Evolutionary conservation across 73 alveolate species (phyloP).

Genomic region (Symbiodinium natans): DNA sequence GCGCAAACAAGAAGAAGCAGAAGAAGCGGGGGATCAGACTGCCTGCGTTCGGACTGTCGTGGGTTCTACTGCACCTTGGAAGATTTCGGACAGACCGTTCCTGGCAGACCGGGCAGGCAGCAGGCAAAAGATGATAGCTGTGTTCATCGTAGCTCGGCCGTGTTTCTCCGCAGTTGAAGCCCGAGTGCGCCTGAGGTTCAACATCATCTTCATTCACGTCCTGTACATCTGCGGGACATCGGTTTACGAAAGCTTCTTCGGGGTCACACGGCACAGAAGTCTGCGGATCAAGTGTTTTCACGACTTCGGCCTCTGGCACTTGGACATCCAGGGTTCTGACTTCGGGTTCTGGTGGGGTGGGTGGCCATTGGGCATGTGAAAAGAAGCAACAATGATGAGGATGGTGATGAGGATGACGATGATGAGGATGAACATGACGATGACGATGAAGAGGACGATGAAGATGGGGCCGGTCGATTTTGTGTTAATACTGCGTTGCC

Average conservation of each 20-base stretch:
- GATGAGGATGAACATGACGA: not conserved
- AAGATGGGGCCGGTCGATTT: not conserved
- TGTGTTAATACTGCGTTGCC: too few relatives aligned
- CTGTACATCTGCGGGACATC: constrained; percentile 11
- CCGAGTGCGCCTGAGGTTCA: not conserved
- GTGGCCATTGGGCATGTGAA: not conserved
- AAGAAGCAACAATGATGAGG: not conserved
- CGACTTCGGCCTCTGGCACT: not conserved
- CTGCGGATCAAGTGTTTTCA: too few relatives aligned
- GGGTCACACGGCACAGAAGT: not conserved
- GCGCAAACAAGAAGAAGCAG: too few relatives aligned
- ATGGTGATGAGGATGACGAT: not conserved
- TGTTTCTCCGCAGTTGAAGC: too few relatives aligned
- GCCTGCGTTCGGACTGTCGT: not conserved
- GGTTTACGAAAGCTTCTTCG: constrained; percentile 49
- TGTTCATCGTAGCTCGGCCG: too few relatives aligned
- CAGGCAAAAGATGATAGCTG: too few relatives aligned
- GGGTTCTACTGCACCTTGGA: not conserved
- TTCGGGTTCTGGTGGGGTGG: not conserved
- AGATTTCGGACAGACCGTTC: too few relatives aligned
- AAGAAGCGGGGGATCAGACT: not conserved
- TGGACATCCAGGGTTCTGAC: not conserved
- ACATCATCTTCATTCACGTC: constrained; percentile 10
- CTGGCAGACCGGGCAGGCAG: too few relatives aligned
- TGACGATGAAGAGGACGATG: not conserved